Evolutionary conservation across 805 yeast species (phyloP), one percentile per base, ranked within the genome.

Genomic region (Brettanomyces anomalus): DNA sequence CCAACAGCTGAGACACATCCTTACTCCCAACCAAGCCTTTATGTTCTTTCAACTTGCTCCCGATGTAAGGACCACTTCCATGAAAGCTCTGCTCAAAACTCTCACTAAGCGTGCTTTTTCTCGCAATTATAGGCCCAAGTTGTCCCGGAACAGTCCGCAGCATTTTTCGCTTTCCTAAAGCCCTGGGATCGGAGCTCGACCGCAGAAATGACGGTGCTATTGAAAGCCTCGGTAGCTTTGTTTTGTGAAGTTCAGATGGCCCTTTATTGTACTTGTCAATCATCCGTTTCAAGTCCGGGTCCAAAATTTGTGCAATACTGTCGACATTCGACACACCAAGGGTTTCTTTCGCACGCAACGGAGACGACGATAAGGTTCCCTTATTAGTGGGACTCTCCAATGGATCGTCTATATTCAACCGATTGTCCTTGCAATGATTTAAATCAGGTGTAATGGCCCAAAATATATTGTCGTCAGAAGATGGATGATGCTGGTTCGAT

Each of bases 371-470:
- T 15, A 39, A 19, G 15, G 32, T 32, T 4, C 30, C 21, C n/a
- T 7, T 28, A 31, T 38, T 33, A 16, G 41, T 16, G 15, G 34
- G 34, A n/a, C 18, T n/a, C 18, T 32, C 34, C 15, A 16, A n/a
- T n/a, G 34, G 18, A 16, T n/a, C 34, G 8, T n/a, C 18, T 2
- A 14, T 32, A n/a, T 32, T 14, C 7, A 7, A 8, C 8, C 8
- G 18, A 11, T 31, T 37, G 15, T 32, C 14, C 15, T 50, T 49
- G 6, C 10, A 11, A 3, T 24, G 28, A 14, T 43, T 24, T 7
- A 50, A 34, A 33, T 51, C 46, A n/a, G 75, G 74, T 4, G 72
- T 66, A 13, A 55, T 54, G 14, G 62, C 68, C 76, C 76, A 71
- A 40, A 58, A 61, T 8, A 63, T 61, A 19, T 55, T 57, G 41